Evolutionary conservation across 768 basidiomycete species (phyloP).

Genomic region (Kwoniella dendrophila): DNA sequence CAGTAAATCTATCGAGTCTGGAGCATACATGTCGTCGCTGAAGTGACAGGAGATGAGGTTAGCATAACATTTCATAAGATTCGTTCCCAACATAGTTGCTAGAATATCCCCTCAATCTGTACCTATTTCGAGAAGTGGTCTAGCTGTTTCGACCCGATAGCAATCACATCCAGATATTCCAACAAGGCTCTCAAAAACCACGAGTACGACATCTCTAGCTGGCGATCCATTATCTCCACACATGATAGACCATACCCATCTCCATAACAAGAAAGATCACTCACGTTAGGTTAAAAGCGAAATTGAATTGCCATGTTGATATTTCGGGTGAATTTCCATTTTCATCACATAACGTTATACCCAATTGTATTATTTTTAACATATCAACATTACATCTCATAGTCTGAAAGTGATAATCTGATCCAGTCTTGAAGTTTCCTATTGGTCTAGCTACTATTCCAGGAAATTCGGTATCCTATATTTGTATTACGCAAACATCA

Average conservation of each 20-base stretch:
- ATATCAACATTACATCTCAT: constrained; percentile 99
- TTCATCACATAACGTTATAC: constrained; percentile 90
- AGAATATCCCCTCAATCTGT: no score
- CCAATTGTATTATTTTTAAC: constrained; percentile 95
- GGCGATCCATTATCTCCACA: not conserved
- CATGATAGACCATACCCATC: not conserved
- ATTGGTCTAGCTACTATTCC: constrained; percentile 97
- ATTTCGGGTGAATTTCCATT: constrained; percentile 89
- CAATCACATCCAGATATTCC: no score
- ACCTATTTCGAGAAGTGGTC: no score
- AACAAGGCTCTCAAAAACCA: no score
- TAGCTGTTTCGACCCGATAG: no score
- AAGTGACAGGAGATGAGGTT: not conserved
- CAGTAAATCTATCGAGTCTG: constrained; percentile 92
- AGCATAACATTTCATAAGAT: not conserved
- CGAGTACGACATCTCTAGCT: no score
- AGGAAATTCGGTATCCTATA: constrained; percentile 96
- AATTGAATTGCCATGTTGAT: constrained; percentile 99
- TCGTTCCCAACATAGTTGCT: not conserved
- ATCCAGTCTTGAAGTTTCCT: constrained; percentile 91
- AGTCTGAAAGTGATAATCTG: constrained; percentile 99
- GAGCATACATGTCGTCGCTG: constrained; percentile 97
- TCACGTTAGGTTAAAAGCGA: constrained; percentile 84
- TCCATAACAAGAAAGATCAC: constrained; percentile 55
- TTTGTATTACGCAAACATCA: not conserved